Conservation (phyloP, 768 basidiomycete species). For the Cubamyces lactineus region DNA sequence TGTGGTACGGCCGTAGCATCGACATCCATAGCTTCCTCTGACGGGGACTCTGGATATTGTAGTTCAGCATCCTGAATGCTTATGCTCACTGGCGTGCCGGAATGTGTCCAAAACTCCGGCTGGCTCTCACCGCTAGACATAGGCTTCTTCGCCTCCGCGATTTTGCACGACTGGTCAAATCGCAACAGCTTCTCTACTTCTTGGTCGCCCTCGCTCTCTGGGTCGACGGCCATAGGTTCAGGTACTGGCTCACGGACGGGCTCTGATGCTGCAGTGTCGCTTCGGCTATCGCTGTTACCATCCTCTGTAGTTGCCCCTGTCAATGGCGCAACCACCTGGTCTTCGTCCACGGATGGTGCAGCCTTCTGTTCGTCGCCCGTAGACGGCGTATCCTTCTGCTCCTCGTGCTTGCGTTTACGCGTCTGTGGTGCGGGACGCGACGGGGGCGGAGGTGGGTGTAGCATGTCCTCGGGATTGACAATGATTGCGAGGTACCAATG, state of each 20-base stretch:
- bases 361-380: too few species aligned
- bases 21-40: constrained; percentile 26
- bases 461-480: constrained; percentile 69
- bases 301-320: not conserved
- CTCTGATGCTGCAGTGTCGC: constrained; percentile 2
- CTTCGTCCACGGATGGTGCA: too few species aligned
- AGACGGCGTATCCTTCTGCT: constrained; percentile 2
- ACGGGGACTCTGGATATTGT: constrained; percentile 19
- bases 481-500: constrained; percentile 99
- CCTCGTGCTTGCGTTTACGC: constrained; percentile 34
- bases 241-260: constrained; percentile 12
- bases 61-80: constrained; percentile 16
- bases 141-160: constrained; percentile 2
- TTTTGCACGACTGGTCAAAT: constrained; percentile 14
- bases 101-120: not conserved
- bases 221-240: constrained; percentile 9
- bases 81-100: not conserved
- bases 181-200: constrained; percentile 26
- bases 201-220: constrained; percentile 25
- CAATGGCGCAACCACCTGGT: too few species aligned
- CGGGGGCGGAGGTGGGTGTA: constrained; percentile 49
- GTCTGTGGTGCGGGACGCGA: constrained; percentile 23
- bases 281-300: not conserved
- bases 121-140: not conserved
- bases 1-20: constrained; percentile 4